These are phyloP conservation scores for Corymbia calophylla DNA, from an alignment of 441 rosid species.

Conservation along the genomic window DNA sequence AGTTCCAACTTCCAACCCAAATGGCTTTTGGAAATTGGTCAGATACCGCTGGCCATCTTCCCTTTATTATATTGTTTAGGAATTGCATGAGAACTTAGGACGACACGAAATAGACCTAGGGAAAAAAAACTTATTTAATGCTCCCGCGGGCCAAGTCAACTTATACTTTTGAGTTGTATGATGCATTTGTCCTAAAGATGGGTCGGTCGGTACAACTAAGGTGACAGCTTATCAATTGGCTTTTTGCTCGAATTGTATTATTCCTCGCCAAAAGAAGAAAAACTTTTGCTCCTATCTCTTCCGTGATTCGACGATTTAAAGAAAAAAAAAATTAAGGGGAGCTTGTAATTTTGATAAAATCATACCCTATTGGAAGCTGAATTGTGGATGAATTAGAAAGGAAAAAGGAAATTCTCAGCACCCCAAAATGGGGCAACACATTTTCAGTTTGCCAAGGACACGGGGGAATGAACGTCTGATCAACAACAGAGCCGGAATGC, in stretches of 20 bases:
- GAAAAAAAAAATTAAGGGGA: not conserved
- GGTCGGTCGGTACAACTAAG: not conserved
- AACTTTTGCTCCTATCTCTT: not conserved
- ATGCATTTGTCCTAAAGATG: not conserved
- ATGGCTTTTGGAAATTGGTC: not conserved
- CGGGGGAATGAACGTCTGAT: not conserved
- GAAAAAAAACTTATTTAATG: not conserved
- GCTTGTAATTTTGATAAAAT: not conserved
- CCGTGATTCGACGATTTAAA: not conserved
- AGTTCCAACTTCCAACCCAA: not conserved
- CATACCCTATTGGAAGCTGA: not conserved
- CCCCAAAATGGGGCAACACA: not conserved
- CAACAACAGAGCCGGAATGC: not conserved
- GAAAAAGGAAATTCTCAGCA: not conserved
- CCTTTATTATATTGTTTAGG: not conserved
- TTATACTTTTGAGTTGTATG: not conserved
- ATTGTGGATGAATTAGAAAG: not conserved
- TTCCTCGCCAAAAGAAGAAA: not conserved
- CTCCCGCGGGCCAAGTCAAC: not conserved
- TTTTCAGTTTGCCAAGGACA: not conserved
- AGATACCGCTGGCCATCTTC: not conserved
- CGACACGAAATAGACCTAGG: not conserved
- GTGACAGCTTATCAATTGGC: not conserved
- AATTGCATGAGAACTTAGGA: not conserved
- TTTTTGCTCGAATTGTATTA: not conserved